Conservation (phyloP, 202 grass and related monocot species). For the Hordeum pubiflorum region DNA sequence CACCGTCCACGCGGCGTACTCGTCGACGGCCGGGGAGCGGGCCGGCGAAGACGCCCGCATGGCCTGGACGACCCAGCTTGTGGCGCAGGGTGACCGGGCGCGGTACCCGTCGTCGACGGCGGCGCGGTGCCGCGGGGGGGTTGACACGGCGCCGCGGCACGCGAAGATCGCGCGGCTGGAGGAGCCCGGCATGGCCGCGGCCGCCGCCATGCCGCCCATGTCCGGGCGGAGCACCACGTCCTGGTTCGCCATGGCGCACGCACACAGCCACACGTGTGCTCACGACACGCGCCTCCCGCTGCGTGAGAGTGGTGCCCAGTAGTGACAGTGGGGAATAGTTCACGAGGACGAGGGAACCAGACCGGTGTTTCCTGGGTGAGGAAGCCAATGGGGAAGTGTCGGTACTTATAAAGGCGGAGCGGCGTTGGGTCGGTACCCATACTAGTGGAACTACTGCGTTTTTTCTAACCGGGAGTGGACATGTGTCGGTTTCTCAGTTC, state of each 20-base stretch:
- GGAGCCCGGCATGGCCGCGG: slow-evolving; percentile 15
- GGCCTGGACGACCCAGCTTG: slow-evolving; percentile 37
- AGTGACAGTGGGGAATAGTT: slow-evolving; percentile 1
- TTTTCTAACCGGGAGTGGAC: too few relatives aligned
- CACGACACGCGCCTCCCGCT: neutral
- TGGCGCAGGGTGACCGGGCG: neutral
- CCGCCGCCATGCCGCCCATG: slow-evolving; percentile 27
- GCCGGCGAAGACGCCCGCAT: slow-evolving; percentile 52
- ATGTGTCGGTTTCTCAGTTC: too few relatives aligned
- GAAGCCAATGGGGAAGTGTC: slow-evolving; percentile 1
- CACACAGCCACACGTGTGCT: neutral
- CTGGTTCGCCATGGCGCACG: slow-evolving; percentile 47
- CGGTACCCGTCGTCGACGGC: neutral
- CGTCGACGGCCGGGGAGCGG: slow-evolving; percentile 4
- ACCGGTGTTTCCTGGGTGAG: neutral
- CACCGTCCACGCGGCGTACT: slow-evolving; percentile 44
- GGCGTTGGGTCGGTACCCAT: neutral
- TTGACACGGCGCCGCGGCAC: slow-evolving; percentile 15
- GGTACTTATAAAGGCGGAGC: neutral
- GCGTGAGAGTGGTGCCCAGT: neutral
- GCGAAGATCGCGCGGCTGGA: slow-evolving; percentile 18
- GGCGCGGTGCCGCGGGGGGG: neutral
- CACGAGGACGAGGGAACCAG: neutral
- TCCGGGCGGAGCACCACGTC: slow-evolving; percentile 47
- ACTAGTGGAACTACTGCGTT: too few relatives aligned